phyloP scores from a whole-genome alignment of 2,329 filamentous ascomycete species.

The Geoglossum cookeanum region DNA sequence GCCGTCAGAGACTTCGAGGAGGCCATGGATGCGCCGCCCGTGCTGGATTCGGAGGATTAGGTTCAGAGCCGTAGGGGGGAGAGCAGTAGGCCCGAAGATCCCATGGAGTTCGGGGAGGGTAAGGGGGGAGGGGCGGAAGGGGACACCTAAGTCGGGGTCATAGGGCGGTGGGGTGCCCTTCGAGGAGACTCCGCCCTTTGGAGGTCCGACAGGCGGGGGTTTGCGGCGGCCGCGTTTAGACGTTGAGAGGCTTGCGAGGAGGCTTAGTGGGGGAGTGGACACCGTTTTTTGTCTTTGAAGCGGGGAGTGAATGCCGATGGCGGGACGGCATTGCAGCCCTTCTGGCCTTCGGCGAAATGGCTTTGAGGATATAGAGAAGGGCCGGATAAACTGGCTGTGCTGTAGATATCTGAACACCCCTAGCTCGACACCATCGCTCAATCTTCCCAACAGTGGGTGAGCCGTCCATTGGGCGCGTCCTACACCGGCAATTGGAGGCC shows the following conservation, averaged over 20 bases:
- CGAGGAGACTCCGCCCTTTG: no score
- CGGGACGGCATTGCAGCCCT: background rate
- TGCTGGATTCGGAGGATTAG: conserved; percentile 38
- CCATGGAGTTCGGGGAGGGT: conserved; percentile 25
- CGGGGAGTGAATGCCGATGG: background rate
- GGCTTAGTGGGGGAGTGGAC: background rate
- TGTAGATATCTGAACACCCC: background rate
- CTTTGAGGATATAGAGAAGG: background rate
- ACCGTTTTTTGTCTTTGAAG: background rate
- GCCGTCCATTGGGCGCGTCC: background rate
- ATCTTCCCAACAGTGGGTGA: background rate
- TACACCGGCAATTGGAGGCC: background rate
- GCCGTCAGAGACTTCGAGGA: background rate
- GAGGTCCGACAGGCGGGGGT: background rate
- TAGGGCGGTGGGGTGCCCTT: conserved; percentile 19
- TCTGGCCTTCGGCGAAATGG: background rate
- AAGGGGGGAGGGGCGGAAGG: conserved; percentile 33
- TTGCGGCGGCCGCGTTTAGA: background rate
- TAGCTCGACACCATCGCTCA: background rate
- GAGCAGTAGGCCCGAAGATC: conserved; percentile 33
- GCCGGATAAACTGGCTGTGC: background rate
- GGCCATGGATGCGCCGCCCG: conserved; percentile 41
- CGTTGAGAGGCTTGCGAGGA: background rate
- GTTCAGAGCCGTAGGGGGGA: conserved; percentile 27
- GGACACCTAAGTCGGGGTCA: conserved; percentile 33